Conservation (phyloP, 2,329 filamentous ascomycete genomes). For the Nannizzia gypsea region DNA sequence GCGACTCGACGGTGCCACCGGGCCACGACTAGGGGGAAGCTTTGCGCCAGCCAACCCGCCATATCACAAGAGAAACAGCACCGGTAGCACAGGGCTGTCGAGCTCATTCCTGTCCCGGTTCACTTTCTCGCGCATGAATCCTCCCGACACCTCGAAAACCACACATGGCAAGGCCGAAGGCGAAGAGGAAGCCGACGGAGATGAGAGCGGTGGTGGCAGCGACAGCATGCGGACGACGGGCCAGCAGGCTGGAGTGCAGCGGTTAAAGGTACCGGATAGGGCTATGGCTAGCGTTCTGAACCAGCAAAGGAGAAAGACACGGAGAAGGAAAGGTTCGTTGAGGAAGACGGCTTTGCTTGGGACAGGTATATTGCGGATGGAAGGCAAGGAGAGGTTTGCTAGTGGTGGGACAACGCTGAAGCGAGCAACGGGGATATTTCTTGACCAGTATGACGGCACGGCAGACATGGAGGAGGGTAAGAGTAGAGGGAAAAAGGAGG, state of each 20-base stretch:
- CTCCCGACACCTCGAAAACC: not conserved
- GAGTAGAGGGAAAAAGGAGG: not conserved
- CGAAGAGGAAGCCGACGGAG: conserved; percentile 11
- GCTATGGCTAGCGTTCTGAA: conserved; percentile 40
- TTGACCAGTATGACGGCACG: not conserved
- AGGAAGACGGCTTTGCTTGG: conserved; percentile 77
- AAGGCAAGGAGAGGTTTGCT: conserved; percentile 22
- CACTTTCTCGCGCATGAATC: conserved; percentile 11
- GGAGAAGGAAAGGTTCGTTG: conserved; percentile 70
- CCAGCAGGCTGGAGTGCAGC: not conserved
- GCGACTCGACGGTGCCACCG: not conserved
- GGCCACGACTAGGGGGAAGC: not conserved
- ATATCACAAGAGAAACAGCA: not conserved
- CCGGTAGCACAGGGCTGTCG: conserved; percentile 16
- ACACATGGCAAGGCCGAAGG: conserved; percentile 13
- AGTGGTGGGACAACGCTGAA: conserved; percentile 11
- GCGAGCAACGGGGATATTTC: conserved; percentile 4
- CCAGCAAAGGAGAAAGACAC: conserved; percentile 42
- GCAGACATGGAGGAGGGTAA: conserved; percentile 11
- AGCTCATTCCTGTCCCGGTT: conserved; percentile 19
- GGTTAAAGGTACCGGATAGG: conserved; percentile 21
- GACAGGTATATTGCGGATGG: conserved; percentile 27
- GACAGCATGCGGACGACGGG: not conserved
- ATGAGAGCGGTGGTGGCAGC: conserved; percentile 1
- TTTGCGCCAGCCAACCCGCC: not conserved